These are phyloP conservation scores for Pneumocystis oryctolagi DNA, from an alignment of 1,139 yeast species.

Conservation along the genomic window DNA sequence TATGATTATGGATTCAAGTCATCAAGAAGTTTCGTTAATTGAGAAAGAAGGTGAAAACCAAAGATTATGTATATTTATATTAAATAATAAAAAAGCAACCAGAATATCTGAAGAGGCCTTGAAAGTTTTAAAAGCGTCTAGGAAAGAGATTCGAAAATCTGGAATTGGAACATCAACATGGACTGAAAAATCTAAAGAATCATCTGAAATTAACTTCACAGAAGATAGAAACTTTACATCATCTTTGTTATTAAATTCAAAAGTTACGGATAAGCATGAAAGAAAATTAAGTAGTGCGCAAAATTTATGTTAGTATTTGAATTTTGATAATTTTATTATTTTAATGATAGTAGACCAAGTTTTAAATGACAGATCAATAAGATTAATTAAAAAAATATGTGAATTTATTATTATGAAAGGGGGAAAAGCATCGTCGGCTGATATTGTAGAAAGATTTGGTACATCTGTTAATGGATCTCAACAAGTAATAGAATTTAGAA, in stretches of 20 bases:
- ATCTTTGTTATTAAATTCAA: neutral
- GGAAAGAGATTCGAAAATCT: constrained; percentile 47
- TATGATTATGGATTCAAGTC: constrained; percentile 45
- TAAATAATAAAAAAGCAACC: constrained; percentile 31
- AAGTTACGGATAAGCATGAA: constrained; percentile 17
- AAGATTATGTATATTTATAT: neutral
- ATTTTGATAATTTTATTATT: neutral
- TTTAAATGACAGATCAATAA: constrained; percentile 16
- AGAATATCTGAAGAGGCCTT: constrained; percentile 68
- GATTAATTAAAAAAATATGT: constrained; percentile 28
- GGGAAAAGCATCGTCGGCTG: constrained; percentile 40
- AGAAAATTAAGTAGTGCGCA: neutral
- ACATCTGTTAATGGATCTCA: constrained; percentile 36
- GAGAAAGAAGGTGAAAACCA: constrained; percentile 38
- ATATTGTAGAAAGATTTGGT: constrained; percentile 39
- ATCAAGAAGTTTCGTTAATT: constrained; percentile 40
- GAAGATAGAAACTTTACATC: neutral
- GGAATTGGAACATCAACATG: constrained; percentile 82
- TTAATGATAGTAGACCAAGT: constrained; percentile 7
- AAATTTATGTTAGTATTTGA: neutral
- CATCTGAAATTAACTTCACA: constrained; percentile 15
- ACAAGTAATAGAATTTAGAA: constrained; percentile 49
- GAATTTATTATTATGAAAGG: constrained; percentile 28
- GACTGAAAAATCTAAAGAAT: constrained; percentile 80
- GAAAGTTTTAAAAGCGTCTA: constrained; percentile 50